Base-by-base conservation (phyloP, 1,139 yeast species). In the Debaryomyces singareniensis region DNA sequence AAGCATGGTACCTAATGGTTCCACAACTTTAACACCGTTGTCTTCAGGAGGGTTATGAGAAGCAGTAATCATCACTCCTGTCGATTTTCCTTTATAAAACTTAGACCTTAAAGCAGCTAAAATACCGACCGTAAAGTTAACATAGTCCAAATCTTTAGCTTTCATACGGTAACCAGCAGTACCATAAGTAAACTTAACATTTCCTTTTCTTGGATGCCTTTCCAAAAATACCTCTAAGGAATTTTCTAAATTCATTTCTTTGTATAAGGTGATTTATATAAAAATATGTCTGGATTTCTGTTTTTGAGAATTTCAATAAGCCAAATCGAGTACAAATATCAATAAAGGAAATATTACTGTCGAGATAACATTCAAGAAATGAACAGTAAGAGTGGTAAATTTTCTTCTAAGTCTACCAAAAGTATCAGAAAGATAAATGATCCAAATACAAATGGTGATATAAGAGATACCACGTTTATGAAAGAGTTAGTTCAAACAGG, bases 31-130 rank as follows among this genome's bases (percentile, higher is more conserved):
- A 35, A 91, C 95, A n/a, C 98, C 98, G 45, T 91, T 91, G 49
- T 91, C 98, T 30, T 67, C 68, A 0, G 97, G 95, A 0, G 97
- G 97, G 47, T 91, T 91, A 54, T 91, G 98, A 2, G 96, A 85
- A 0, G 98, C 98, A 2, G 98, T 93, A 45, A 93, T 78, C 97
- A 93, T 91, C 7, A 87, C 81, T 13, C 94, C 95, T 28, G 89
- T 72, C 13, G 84, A 74, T 47, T 80, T 64, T 2, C 94, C 87
- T 2, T 61, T 58, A 28, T 83, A 61, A 41, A 63, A 71, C 40
- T 81, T 72, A 15, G 97, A 87, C 49, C 98, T 70, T 41, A 91
- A 62, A 4, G 80, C 63, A 1, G 98, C 96, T 25, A 89, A 53
- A 12, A 87, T 62, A 1, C 96, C 96, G 13, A 83, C 86, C 10